Percentiles rank a stretch among this genome's conserved stretches.
Evolutionary conservation across 2,329 filamentous ascomycete species (phyloP).

Genomic region (Fusarium sp.): DNA sequence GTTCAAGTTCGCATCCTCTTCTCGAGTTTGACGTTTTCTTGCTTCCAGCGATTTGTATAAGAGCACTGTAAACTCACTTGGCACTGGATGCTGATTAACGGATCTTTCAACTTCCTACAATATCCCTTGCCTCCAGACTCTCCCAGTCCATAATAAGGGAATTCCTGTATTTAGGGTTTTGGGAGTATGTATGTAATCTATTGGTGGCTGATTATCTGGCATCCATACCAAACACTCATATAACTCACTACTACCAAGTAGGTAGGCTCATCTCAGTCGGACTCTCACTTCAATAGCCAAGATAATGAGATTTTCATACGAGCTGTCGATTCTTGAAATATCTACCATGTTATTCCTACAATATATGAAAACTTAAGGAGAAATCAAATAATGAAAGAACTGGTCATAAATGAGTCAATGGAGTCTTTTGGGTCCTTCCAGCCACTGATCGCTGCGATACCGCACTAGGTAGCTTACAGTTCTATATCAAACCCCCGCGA

Average conservation of each 20-base stretch:
- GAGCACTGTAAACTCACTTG: not conserved
- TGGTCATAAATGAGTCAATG: slow-evolving; percentile 2
- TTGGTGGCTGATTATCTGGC: not conserved
- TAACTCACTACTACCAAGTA: not conserved
- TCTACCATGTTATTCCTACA: no score
- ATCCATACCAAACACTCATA: not conserved
- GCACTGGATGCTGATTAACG: not conserved
- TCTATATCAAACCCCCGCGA: slow-evolving; percentile 17
- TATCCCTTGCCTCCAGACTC: not conserved
- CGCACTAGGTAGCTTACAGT: slow-evolving; percentile 10
- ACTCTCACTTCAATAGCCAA: not conserved
- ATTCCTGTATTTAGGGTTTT: not conserved
- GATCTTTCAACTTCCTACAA: not conserved
- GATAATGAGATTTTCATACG: not conserved
- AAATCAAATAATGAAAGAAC: not conserved
- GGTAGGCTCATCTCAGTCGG: not conserved
- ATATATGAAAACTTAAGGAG: not conserved
- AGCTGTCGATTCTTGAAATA: not conserved
- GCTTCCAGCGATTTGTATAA: not conserved
- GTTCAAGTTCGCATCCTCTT: not conserved
- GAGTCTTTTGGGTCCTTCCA: slow-evolving; percentile 11
- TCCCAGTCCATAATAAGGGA: no score
- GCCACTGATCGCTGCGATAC: slow-evolving; percentile 33
- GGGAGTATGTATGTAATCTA: not conserved
- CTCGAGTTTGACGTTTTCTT: not conserved